Evolutionary conservation across 208 protist species (phyloP).

Genomic region (Naegleria lovaniensis): DNA sequence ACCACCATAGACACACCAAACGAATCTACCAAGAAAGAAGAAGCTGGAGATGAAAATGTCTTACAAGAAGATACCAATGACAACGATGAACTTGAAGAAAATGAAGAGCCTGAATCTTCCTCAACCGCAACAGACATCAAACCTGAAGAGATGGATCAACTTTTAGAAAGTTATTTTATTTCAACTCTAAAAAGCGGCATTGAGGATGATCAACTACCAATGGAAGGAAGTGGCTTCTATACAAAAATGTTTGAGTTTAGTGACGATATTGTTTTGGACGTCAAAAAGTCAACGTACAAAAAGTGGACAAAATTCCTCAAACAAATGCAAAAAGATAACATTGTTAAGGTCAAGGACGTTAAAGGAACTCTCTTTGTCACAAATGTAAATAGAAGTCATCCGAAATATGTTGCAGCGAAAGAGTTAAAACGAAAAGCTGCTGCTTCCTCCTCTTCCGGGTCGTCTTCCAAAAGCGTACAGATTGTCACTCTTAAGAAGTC

Average conservation of each 20-base stretch:
- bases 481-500: too few relatives aligned
- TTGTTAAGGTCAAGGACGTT: background rate
- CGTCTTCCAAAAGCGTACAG: too few relatives aligned
- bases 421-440: background rate
- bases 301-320: conserved; percentile 16
- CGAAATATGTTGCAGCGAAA: background rate
- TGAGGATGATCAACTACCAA: background rate
- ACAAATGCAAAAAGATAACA: background rate
- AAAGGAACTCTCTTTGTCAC: background rate
- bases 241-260: background rate
- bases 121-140: background rate
- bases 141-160: background rate
- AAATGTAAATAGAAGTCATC: background rate
- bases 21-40: background rate
- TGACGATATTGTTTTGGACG: background rate
- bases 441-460: too few relatives aligned
- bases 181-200: background rate
- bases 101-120: background rate
- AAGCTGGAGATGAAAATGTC: background rate
- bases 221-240: background rate
- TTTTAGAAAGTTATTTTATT: background rate
- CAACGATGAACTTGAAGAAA: background rate
- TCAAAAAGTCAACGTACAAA: background rate
- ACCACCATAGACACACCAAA: background rate
- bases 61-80: background rate